Evolutionary conservation across 169 alveolate species (phyloP).

Genomic region (Eimeria acervulina): DNA sequence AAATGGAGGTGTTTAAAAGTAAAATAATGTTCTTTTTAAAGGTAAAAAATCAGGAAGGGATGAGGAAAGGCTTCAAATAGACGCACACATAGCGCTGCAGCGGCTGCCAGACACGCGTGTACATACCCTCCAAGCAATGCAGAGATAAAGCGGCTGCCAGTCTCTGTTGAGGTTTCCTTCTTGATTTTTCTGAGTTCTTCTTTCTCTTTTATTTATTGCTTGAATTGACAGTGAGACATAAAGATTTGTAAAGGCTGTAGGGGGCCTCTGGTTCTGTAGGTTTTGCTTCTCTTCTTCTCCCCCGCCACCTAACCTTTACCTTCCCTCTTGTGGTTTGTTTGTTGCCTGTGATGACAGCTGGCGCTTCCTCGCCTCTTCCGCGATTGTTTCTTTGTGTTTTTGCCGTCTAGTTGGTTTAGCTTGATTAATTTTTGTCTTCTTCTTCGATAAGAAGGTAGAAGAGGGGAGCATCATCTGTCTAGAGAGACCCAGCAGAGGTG

Average conservation of each 20-base stretch:
- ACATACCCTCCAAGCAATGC: background rate
- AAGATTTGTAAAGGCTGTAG: no score
- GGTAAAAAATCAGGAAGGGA: background rate
- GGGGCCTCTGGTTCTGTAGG: background rate
- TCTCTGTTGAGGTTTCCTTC: background rate
- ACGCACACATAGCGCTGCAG: background rate
- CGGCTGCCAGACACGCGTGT: conserved; percentile 21
- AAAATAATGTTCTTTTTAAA: background rate
- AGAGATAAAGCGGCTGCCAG: background rate
- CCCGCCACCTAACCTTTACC: background rate
- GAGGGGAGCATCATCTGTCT: no score
- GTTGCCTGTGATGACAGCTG: background rate
- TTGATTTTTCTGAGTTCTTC: background rate
- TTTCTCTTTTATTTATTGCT: background rate
- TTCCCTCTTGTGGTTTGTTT: conserved; percentile 8
- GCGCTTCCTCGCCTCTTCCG: background rate
- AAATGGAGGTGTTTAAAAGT: background rate
- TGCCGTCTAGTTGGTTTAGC: background rate
- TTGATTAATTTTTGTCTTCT: background rate
- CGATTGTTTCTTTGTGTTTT: background rate
- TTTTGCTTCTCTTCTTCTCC: background rate
- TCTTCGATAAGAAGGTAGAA: background rate
- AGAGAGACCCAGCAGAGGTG: background rate
- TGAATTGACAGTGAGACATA: background rate
- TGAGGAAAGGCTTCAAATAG: background rate